Percentiles rank a stretch among this genome's conserved stretches.
Evolutionary conservation across 306 rosid genomes (phyloP).

Genomic region (Crataegus laevigata): DNA sequence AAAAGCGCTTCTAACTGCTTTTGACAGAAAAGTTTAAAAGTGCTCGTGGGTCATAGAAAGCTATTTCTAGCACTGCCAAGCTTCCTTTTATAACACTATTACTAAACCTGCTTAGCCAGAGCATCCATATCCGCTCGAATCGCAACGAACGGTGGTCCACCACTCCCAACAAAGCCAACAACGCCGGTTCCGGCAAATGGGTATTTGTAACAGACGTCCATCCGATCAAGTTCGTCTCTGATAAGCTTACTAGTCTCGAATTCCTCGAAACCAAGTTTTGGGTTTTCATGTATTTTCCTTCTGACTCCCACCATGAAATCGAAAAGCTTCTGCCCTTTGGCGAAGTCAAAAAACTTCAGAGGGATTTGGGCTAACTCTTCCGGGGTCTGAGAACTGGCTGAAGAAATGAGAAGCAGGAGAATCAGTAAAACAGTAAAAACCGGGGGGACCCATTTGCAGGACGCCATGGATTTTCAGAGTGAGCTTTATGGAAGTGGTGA

Average conservation of each 20-base stretch:
- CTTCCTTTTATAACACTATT: neutral
- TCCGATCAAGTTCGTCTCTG: slow-evolving; percentile 51
- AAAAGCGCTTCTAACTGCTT: neutral
- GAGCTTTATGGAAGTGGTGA: neutral
- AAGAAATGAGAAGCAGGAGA: slow-evolving; percentile 16
- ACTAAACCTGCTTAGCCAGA: slow-evolving; percentile 56
- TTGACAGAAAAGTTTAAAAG: neutral
- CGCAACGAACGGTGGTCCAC: slow-evolving; percentile 70
- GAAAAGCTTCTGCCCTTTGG: slow-evolving; percentile 38
- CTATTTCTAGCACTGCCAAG: neutral
- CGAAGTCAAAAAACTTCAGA: slow-evolving; percentile 32
- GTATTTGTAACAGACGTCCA: slow-evolving; percentile 49
- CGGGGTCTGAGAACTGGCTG: slow-evolving; percentile 22
- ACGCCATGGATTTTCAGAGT: slow-evolving; percentile 5
- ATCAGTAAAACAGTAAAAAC: slow-evolving; percentile 6
- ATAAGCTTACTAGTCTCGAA: slow-evolving; percentile 71
- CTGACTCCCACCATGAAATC: slow-evolving; percentile 63
- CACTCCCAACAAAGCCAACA: slow-evolving; percentile 61
- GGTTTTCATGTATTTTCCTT: slow-evolving; percentile 75
- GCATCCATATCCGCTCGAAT: slow-evolving; percentile 96
- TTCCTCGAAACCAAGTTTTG: slow-evolving; percentile 72
- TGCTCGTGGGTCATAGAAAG: neutral
- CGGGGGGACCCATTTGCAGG: slow-evolving; percentile 3
- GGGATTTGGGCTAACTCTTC: slow-evolving; percentile 29
- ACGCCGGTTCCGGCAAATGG: slow-evolving; percentile 75